Percentiles rank a stretch among this genome's conserved stretches.
These are phyloP conservation scores for Persicaria maculosa DNA, from an alignment of 148 eudicot genomes.

Conservation along the genomic window DNA sequence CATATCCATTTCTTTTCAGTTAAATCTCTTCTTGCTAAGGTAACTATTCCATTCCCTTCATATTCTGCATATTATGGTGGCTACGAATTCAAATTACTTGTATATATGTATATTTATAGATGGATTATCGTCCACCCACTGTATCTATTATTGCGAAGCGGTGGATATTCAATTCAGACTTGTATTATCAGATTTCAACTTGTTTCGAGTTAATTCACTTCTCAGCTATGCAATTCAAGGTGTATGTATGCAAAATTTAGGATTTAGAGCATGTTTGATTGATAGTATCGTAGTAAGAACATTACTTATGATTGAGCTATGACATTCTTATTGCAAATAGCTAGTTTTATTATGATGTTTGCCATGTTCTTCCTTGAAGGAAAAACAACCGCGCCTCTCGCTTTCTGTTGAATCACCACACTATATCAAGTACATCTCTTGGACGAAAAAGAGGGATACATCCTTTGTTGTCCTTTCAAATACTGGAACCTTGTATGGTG, in stretches of 20 bases:
- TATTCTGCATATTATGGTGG: not conserved
- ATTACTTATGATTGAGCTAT: not conserved
- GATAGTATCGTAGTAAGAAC: not conserved
- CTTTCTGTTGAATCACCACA: slow-evolving; percentile 49
- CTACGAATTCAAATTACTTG: not conserved
- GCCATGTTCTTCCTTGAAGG: slow-evolving; percentile 33
- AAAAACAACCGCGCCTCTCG: slow-evolving; percentile 42
- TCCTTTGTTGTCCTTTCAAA: slow-evolving; percentile 52
- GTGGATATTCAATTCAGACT: not conserved
- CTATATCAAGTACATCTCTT: slow-evolving; percentile 61
- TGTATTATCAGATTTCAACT: not conserved
- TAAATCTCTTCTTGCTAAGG: slow-evolving; percentile 60
- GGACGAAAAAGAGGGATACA: slow-evolving; percentile 46
- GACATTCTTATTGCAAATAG: not conserved
- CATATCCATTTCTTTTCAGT: slow-evolving; percentile 58
- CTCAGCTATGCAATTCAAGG: slow-evolving; percentile 6
- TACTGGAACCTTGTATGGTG: slow-evolving; percentile 45
- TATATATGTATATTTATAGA: not conserved
- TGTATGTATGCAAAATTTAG: not conserved
- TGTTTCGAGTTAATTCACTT: not conserved
- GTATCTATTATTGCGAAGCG: not conserved
- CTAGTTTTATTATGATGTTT: not conserved
- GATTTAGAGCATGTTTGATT: not conserved
- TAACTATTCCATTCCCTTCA: not conserved
- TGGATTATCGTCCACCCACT: not conserved